Percentiles rank a stretch among this genome's conserved stretches.
Evolutionary conservation across 2,329 filamentous ascomycete genomes (phyloP).

Genomic region (Rosellinia necatrix): DNA sequence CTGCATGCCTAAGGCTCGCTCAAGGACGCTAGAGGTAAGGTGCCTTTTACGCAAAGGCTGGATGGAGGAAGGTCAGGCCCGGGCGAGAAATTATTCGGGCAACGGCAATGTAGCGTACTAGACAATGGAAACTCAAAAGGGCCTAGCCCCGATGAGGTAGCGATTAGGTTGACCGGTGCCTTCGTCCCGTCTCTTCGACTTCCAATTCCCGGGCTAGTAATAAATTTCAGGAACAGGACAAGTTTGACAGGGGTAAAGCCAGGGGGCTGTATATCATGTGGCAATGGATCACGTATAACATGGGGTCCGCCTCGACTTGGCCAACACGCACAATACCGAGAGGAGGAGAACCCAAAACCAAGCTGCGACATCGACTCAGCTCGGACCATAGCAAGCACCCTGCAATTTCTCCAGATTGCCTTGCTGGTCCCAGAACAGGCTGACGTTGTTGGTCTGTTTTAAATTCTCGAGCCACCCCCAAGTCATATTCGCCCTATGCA

Average conservation of each 20-base stretch:
- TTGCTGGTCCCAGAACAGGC: conserved; percentile 4
- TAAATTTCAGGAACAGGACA: conserved; percentile 22
- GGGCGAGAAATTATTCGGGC: too few relatives aligned
- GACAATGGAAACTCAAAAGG: too few relatives aligned
- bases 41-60: too few relatives aligned
- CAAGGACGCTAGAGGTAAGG: too few relatives aligned
- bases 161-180: too few relatives aligned
- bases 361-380: conserved; percentile 24
- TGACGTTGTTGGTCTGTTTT: conserved; percentile 14
- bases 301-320: neutral
- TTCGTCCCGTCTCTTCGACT: conserved; percentile 5
- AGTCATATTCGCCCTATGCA: neutral
- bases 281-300: conserved; percentile 14
- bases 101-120: too few relatives aligned
- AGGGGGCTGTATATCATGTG: conserved; percentile 28
- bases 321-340: conserved; percentile 1
- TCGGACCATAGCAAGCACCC: conserved; percentile 15
- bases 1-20: too few relatives aligned
- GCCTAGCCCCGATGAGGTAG: too few relatives aligned
- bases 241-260: conserved; percentile 19
- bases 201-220: too few relatives aligned
- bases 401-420: conserved; percentile 19
- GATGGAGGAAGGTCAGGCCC: too few relatives aligned
- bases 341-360: conserved; percentile 14
- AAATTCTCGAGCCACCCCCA: neutral